phyloP scores from a whole-genome alignment of 768 basidiomycete genomes.

The Peribolospora baueri region DNA sequence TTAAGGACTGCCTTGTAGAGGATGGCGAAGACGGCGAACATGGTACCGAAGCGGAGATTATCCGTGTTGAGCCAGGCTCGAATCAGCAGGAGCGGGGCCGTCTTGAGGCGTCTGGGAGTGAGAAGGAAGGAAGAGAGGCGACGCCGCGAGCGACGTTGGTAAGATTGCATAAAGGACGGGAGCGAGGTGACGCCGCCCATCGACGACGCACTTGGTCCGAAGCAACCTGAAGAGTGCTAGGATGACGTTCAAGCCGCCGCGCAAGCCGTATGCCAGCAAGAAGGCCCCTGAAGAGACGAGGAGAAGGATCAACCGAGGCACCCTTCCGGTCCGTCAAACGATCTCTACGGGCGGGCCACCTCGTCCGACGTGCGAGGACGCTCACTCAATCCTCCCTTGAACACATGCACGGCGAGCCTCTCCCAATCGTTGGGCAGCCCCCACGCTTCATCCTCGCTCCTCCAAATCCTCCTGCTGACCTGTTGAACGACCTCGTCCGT shows the following conservation, averaged over 20 bases:
- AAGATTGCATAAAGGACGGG: not conserved
- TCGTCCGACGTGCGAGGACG: no score
- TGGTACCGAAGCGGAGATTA: conserved; percentile 58
- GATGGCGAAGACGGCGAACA: conserved; percentile 37
- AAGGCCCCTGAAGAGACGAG: conserved; percentile 37
- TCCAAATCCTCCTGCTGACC: no score
- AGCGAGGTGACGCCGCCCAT: not conserved
- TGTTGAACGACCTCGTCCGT: no score
- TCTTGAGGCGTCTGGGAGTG: conserved; percentile 25
- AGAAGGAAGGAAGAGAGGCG: not conserved
- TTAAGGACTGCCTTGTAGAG: conserved; percentile 62
- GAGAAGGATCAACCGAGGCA: no score
- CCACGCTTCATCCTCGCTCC: no score
- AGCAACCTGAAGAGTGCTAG: conserved; percentile 50
- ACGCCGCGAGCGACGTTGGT: not conserved
- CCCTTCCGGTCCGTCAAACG: no score
- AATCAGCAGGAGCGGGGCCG: conserved; percentile 40
- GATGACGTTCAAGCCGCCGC: conserved; percentile 60
- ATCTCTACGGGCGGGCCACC: no score
- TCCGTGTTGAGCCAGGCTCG: conserved; percentile 66
- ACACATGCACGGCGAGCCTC: no score
- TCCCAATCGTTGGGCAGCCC: no score
- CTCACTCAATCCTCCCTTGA: no score
- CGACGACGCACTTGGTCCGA: conserved; percentile 32
- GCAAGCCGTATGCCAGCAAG: conserved; percentile 50